Percentiles rank a stretch among this genome's conserved stretches.
Evolutionary conservation across 371 early-diverging fungal genomes (phyloP).

Genomic region (Actinomortierella ambigua): DNA sequence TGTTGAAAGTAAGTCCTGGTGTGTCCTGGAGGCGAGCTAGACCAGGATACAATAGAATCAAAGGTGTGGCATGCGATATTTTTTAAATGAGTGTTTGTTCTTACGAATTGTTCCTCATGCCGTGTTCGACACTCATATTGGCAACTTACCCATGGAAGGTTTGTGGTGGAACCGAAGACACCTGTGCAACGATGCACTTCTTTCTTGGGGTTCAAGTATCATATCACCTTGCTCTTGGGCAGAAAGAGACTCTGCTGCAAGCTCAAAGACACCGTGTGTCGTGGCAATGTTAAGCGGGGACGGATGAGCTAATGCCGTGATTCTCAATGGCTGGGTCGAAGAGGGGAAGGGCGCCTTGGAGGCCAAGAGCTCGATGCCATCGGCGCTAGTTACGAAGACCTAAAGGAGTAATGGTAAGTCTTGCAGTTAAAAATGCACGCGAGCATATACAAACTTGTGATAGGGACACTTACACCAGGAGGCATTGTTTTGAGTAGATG

Average conservation of each 20-base stretch:
- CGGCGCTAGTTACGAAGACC: constrained; percentile 45
- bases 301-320: constrained; percentile 48
- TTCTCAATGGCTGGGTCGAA: constrained; percentile 21
- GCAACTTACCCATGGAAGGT: constrained; percentile 25
- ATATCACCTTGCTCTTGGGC: constrained; percentile 12
- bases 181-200: constrained; percentile 17
- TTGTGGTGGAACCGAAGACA: constrained; percentile 44
- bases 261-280: constrained; percentile 45
- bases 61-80: no score
- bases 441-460: neutral
- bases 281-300: constrained; percentile 43
- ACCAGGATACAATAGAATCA: no score
- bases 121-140: no score
- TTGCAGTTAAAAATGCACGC: neutral
- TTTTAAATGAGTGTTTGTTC: no score
- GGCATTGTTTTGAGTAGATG: constrained; percentile 33
- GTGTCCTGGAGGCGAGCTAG: constrained; percentile 19
- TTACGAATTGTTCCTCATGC: no score
- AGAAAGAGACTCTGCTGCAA: constrained; percentile 14
- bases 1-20: constrained; percentile 9
- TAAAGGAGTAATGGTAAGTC: constrained; percentile 5
- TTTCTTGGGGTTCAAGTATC: constrained; percentile 9
- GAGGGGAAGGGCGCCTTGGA: constrained; percentile 33
- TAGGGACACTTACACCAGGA: constrained; percentile 29
- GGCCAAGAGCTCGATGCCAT: constrained; percentile 36